Evolutionary conservation across 768 basidiomycete genomes (phyloP), one percentile per base, ranked within the genome.

Genomic region (Auricularia sp.): DNA sequence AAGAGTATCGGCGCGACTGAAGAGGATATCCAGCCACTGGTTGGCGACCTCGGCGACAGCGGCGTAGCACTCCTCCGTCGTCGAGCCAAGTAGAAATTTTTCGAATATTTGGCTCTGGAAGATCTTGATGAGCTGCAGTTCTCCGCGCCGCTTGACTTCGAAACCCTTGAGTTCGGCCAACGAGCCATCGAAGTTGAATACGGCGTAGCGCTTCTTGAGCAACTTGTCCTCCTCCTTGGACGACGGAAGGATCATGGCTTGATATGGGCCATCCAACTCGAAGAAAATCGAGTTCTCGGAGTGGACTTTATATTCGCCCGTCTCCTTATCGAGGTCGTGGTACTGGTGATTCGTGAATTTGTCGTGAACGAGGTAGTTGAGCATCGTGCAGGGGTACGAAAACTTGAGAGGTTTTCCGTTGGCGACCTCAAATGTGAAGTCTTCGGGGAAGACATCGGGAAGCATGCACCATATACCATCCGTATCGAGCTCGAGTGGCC

Each of bases 401-500:
- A 99, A 87, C 6, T 81, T 79, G 68, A 98, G 86, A 6, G 87
- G 78, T 79, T 98, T 98, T 65, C 97, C 96, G 70, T 83, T 88
- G 56, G 80, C 79, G 66, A 98, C 82, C 72, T 94, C 87, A 82
- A 98, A 98, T 74, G 87, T 88, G 86, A 98, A 98, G 76, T 97
- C 92, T 77, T 98, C 97, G 2, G 97, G 97, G 75, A 99, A 99
- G 13, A 94, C 85, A 3, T 92, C 94, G 3, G 97, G 97, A 29
- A 98, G 86, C 97, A 99, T 99, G 77, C 97, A 99, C 97, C 97
- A 98, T 68, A 99, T 99, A 68, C 97, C 96, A 76, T 99, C 97
- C 14, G 97, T 99, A 74, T 99, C 97, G 69, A 99, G 77, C 72
- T 99, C 97, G 62, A 99, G 85, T 1, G 97, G 97, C 7, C 97